These are phyloP conservation scores for Herpetomonas tarakana DNA, from an alignment of 208 protist species.

Conservation along the genomic window DNA sequence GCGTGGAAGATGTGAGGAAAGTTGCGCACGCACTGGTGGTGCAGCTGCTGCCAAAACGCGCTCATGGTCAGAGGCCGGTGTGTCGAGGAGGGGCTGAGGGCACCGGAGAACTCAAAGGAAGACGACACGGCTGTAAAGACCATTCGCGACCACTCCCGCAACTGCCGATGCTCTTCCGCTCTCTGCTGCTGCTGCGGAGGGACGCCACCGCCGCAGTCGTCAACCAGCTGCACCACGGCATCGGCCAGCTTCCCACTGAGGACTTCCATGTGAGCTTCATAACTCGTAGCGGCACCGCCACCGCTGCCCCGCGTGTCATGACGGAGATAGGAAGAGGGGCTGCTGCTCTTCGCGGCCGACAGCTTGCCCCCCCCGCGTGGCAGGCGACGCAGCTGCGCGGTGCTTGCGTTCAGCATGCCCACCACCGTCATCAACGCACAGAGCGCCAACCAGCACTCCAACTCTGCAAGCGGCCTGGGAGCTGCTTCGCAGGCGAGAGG, in stretches of 20 bases:
- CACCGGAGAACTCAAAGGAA: slow-evolving; percentile 27
- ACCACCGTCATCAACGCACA: neutral
- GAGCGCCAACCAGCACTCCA: neutral
- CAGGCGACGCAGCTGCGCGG: neutral
- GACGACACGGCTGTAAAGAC: slow-evolving; percentile 20
- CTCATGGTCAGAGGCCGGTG: slow-evolving; percentile 28
- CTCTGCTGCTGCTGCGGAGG: too few relatives aligned
- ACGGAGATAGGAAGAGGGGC: too few relatives aligned
- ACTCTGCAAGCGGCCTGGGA: neutral
- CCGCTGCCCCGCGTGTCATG: too few relatives aligned
- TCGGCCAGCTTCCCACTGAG: too few relatives aligned
- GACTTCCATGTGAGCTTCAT: too few relatives aligned
- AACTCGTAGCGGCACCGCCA: too few relatives aligned
- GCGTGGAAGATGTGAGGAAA: slow-evolving; percentile 62
- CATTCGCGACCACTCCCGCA: slow-evolving; percentile 6
- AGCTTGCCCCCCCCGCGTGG: too few relatives aligned
- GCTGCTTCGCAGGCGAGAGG: neutral
- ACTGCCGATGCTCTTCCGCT: neutral
- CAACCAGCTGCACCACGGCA: too few relatives aligned
- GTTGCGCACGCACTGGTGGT: slow-evolving; percentile 12
- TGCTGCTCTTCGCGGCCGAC: too few relatives aligned
- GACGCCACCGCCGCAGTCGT: too few relatives aligned
- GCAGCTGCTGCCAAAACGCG: slow-evolving; percentile 38
- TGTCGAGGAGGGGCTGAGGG: slow-evolving; percentile 11
- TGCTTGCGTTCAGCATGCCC: neutral